These are phyloP conservation scores for Ustilago xerochloae DNA, from an alignment of 1,284 basidiomycete genomes.

Conservation along the genomic window DNA sequence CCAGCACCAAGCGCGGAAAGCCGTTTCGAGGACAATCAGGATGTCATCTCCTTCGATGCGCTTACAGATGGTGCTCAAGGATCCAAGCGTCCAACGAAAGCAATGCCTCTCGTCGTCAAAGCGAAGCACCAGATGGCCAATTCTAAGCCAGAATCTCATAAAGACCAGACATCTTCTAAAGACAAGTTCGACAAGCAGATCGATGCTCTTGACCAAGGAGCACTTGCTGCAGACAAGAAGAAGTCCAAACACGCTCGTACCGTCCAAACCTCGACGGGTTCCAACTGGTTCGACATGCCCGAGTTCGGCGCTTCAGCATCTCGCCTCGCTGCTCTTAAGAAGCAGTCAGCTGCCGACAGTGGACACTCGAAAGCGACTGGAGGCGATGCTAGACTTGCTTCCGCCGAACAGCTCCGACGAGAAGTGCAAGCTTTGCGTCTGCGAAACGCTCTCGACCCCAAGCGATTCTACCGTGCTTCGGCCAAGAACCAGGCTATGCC, in stretches of 20 bases:
- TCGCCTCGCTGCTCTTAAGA: constrained; percentile 32
- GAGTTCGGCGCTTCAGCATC: constrained; percentile 72
- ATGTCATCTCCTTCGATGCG: constrained; percentile 44
- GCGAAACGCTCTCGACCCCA: constrained; percentile 92
- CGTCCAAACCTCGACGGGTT: constrained; percentile 74
- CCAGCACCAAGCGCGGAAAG: constrained; percentile 4
- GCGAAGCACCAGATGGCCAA: constrained; percentile 40
- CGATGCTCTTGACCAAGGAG: constrained; percentile 28
- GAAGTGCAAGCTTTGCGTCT: constrained; percentile 93
- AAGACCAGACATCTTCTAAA: constrained; percentile 4
- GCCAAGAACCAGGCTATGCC: constrained; percentile 76
- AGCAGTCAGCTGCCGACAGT: constrained; percentile 37
- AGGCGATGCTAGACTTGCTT: constrained; percentile 55
- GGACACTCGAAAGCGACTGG: constrained; percentile 49
- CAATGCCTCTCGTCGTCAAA: constrained; percentile 34
- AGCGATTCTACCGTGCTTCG: constrained; percentile 90
- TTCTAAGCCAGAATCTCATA: constrained; percentile 4
- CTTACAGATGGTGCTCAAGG: not conserved
- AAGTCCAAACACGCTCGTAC: constrained; percentile 42
- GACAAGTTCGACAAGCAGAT: constrained; percentile 47
- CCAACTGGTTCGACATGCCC: constrained; percentile 91
- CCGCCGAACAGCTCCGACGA: constrained; percentile 76
- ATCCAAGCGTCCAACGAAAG: constrained; percentile 27
- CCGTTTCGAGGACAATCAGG: constrained; percentile 46
- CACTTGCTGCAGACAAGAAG: constrained; percentile 17